Evolutionary conservation across 495 filamentous ascomycete genomes (phyloP).

Genomic region (Penicillium manginii): DNA sequence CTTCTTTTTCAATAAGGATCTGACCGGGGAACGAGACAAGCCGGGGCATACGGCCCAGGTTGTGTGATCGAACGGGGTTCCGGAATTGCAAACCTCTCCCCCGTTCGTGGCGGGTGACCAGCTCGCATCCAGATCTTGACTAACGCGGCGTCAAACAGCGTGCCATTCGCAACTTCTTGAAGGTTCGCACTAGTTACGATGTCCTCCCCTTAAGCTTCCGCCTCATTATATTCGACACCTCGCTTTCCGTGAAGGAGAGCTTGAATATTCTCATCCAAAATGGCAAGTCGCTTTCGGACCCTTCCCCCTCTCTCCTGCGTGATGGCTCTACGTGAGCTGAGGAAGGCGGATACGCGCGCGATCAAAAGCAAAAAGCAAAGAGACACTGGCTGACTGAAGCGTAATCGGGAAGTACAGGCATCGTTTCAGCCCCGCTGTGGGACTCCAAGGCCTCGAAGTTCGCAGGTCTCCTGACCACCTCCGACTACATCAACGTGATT

Average conservation of each 20-base stretch:
- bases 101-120: conserved; percentile 22
- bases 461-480: conserved; percentile 90
- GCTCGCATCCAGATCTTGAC: conserved; percentile 33
- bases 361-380: conserved; percentile 12
- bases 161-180: conserved; percentile 93
- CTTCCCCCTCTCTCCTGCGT: background rate
- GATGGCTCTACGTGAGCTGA: background rate
- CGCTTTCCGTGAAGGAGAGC: conserved; percentile 95
- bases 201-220: conserved; percentile 97
- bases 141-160: conserved; percentile 57
- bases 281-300: conserved; percentile 57
- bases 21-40: conserved; percentile 11
- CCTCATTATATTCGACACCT: conserved; percentile 93
- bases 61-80: conserved; percentile 9
- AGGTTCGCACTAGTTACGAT: conserved; percentile 95
- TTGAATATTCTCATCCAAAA: conserved; percentile 96
- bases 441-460: conserved; percentile 93
- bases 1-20: conserved; percentile 14
- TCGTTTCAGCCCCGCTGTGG: conserved; percentile 97
- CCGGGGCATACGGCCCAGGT: background rate
- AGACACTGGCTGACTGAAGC: conserved; percentile 28
- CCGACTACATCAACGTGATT: conserved; percentile 97
- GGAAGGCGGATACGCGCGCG: background rate
- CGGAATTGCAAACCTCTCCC: conserved; percentile 20
- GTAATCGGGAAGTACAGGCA: conserved; percentile 62